These are phyloP conservation scores for Fonsecaea nubica DNA, from an alignment of 2,329 filamentous ascomycete species.

Conservation along the genomic window DNA sequence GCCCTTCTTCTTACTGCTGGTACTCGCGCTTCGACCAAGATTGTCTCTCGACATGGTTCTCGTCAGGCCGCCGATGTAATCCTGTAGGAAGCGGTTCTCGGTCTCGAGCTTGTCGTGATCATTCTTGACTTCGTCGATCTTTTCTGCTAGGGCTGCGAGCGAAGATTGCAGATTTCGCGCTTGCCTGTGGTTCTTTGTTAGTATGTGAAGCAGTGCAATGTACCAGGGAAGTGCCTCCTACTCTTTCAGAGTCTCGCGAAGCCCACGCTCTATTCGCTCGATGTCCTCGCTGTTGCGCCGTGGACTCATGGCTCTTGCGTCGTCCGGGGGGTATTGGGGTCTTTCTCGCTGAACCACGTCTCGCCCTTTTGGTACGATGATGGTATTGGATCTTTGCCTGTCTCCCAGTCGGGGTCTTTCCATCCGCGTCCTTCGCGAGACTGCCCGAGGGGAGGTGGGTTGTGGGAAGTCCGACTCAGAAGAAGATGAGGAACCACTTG, in stretches of 20 bases:
- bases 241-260: slow-evolving; percentile 69
- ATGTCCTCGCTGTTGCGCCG: slow-evolving; percentile 88
- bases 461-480: slow-evolving; percentile 57
- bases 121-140: slow-evolving; percentile 90
- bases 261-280: slow-evolving; percentile 83
- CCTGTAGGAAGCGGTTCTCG: slow-evolving; percentile 96
- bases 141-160: slow-evolving; percentile 85
- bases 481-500: slow-evolving; percentile 51
- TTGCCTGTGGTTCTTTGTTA: slow-evolving; percentile 64
- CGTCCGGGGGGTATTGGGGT: slow-evolving; percentile 79
- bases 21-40: slow-evolving; percentile 39
- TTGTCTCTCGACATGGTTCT: slow-evolving; percentile 68
- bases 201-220: slow-evolving; percentile 33
- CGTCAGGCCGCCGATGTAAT: slow-evolving; percentile 97
- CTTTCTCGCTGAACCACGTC: slow-evolving; percentile 74
- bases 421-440: slow-evolving; percentile 50
- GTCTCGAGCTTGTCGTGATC: slow-evolving; percentile 96
- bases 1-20: slow-evolving; percentile 34
- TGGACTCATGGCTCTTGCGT: slow-evolving; percentile 94
- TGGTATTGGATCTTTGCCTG: slow-evolving; percentile 80
- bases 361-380: slow-evolving; percentile 80
- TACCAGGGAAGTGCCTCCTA: slow-evolving; percentile 47
- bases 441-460: slow-evolving; percentile 61
- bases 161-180: slow-evolving; percentile 88
- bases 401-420: slow-evolving; percentile 72